Evolutionary conservation across 495 filamentous ascomycete species (phyloP).

Genomic region (Cryomyces minteri): DNA sequence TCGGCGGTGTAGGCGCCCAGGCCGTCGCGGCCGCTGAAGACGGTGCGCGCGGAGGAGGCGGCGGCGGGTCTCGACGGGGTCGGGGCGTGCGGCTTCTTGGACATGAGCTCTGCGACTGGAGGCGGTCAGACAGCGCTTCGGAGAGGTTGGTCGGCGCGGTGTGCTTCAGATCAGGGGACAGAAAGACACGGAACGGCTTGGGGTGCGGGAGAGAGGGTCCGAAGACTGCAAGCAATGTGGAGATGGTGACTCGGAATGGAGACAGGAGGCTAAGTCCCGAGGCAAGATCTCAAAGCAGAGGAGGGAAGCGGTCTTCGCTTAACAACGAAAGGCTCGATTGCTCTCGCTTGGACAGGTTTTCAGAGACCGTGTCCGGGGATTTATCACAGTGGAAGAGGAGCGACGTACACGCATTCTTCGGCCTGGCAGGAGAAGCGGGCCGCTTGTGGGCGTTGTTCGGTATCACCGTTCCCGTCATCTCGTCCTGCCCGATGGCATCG

Average conservation of each 20-base stretch:
- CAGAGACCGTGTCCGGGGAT: too few relatives aligned
- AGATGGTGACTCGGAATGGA: background rate
- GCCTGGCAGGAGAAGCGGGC: background rate
- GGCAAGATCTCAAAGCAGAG: too few relatives aligned
- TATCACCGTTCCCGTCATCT: conserved; percentile 1
- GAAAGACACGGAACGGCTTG: too few relatives aligned
- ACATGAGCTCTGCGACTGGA: conserved; percentile 9
- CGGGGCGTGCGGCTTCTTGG: conserved; percentile 2
- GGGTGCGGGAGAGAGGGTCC: too few relatives aligned
- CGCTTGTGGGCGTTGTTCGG: background rate
- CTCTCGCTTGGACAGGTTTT: too few relatives aligned
- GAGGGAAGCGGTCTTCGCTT: too few relatives aligned
- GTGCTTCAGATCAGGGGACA: too few relatives aligned
- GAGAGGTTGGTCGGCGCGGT: too few relatives aligned
- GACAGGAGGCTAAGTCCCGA: too few relatives aligned
- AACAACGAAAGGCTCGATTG: too few relatives aligned
- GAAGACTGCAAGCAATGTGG: background rate
- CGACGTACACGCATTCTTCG: conserved; percentile 7
- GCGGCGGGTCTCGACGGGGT: background rate
- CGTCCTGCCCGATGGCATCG: conserved; percentile 1
- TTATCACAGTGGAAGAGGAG: background rate
- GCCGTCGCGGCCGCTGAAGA: conserved; percentile 7
- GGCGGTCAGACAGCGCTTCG: background rate
- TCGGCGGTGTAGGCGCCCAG: conserved; percentile 54
- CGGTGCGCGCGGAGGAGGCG: background rate